Evolutionary conservation across 805 yeast genomes (phyloP).

Genomic region (Lachancea mirantina): DNA sequence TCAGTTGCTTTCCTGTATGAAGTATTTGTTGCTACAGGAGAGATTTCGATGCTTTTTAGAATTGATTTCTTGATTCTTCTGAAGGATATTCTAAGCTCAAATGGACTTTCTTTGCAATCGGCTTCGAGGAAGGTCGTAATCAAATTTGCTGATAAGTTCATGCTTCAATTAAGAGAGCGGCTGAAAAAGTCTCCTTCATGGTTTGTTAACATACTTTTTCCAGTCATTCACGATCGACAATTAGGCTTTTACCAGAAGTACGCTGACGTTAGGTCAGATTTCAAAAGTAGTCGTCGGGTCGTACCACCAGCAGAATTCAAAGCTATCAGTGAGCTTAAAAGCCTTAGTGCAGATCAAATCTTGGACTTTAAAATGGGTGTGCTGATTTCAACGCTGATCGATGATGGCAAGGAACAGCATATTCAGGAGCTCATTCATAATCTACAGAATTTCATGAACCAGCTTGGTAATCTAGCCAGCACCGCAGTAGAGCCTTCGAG

Average conservation of each 20-base stretch:
- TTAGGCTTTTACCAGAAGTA: conserved; percentile 39
- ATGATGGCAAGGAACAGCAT: conserved; percentile 23
- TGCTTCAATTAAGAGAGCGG: conserved; percentile 48
- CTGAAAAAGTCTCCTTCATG: conserved; percentile 46
- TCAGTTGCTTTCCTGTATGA: conserved; percentile 67
- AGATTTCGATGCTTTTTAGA: conserved; percentile 51
- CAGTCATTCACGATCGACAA: conserved; percentile 42
- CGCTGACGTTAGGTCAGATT: conserved; percentile 31
- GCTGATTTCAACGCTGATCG: conserved; percentile 28
- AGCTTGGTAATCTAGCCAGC: conserved; percentile 12
- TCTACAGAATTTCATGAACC: conserved; percentile 15
- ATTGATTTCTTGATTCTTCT: conserved; percentile 64
- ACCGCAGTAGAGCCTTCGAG: conserved; percentile 11
- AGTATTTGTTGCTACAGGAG: conserved; percentile 56
- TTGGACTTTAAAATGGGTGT: conserved; percentile 27
- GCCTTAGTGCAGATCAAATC: conserved; percentile 17
- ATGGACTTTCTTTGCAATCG: conserved; percentile 41
- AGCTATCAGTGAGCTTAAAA: conserved; percentile 18
- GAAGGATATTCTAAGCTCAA: conserved; percentile 45
- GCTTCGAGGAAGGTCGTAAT: conserved; percentile 52
- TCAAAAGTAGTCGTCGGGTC: conserved; percentile 11
- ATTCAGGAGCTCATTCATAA: conserved; percentile 18
- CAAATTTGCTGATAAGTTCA: conserved; percentile 56
- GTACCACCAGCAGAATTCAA: conserved; percentile 22
- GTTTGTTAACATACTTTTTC: conserved; percentile 60